Evolutionary conservation across 108 stramenopile genomes (phyloP).

Genomic region (Hondaea fermentalgiana): DNA sequence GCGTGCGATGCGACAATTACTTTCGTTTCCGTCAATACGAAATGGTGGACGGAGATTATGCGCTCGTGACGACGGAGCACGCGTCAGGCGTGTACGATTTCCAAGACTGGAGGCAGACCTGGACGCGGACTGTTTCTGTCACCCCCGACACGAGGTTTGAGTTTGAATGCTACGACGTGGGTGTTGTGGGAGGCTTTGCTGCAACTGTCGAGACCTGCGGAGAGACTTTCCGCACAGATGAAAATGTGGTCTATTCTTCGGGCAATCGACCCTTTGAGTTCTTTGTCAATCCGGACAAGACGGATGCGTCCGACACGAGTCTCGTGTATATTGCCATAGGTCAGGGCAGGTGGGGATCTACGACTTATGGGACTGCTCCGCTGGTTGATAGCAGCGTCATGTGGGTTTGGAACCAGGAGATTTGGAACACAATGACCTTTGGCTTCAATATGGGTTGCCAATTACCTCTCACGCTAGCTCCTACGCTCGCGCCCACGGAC

Average conservation of each 20-base stretch:
- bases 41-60: not conserved
- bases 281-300: not conserved
- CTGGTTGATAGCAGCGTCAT: not conserved
- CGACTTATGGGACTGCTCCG: not conserved
- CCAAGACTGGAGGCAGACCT: not conserved
- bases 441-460: not conserved
- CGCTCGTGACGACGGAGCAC: not conserved
- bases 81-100: not conserved
- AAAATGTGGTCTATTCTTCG: not conserved
- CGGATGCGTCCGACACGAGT: not conserved
- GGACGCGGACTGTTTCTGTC: not conserved
- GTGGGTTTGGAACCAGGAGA: not conserved
- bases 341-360: not conserved
- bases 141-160: not conserved
- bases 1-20: not conserved
- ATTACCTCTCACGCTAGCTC: not conserved
- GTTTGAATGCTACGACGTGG: not conserved
- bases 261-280: not conserved
- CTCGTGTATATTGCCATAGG: not conserved
- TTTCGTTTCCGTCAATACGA: not conserved
- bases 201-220: not conserved
- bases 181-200: not conserved
- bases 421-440: not conserved
- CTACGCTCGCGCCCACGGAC: not conserved
- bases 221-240: not conserved